A percentile compares a stretch with the other conserved stretches of the same genome.
Evolutionary conservation across 2,329 filamentous ascomycete species (phyloP).

Genomic region (Colletotrichum sp.): DNA sequence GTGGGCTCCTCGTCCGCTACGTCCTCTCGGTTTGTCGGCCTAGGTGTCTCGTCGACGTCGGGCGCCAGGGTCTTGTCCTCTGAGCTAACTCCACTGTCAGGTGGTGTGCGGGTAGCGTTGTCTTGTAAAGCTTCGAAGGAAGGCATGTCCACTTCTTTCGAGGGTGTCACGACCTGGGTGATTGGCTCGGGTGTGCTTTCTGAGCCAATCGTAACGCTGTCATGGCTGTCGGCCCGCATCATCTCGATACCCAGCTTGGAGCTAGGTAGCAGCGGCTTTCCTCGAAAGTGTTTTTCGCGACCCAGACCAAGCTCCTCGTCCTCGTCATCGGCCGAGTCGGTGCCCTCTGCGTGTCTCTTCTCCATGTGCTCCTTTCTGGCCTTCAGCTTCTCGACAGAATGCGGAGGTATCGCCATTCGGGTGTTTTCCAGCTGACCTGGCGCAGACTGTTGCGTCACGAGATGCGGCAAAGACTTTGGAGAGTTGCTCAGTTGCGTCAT

Average conservation of each 20-base stretch:
- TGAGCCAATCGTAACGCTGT: conserved; percentile 68
- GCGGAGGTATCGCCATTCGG: conserved; percentile 56
- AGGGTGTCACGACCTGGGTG: conserved; percentile 59
- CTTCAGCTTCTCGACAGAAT: conserved; percentile 75
- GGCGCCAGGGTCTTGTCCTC: conserved; percentile 20
- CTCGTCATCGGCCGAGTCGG: conserved; percentile 91
- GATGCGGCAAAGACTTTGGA: conserved; percentile 53
- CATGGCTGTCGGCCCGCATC: conserved; percentile 96
- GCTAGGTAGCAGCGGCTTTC: conserved; percentile 67
- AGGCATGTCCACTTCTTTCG: conserved; percentile 41
- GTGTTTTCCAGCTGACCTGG: conserved; percentile 64
- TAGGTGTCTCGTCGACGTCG: conserved; percentile 49
- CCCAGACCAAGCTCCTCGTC: conserved; percentile 81
- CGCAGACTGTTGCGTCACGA: conserved; percentile 68
- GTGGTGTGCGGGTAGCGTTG: conserved; percentile 30
- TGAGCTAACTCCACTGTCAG: conserved; percentile 27
- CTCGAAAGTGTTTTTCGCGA: conserved; percentile 52
- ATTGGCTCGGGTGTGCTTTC: conserved; percentile 56
- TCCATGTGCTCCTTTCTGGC: conserved; percentile 79
- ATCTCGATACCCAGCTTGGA: conserved; percentile 96
- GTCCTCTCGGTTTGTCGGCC: conserved; percentile 29
- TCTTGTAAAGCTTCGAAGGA: conserved; percentile 28
- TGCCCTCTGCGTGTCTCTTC: conserved; percentile 73
- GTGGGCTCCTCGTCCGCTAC: conserved; percentile 43
- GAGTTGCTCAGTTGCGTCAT: conserved; percentile 35